Percentiles rank a stretch among this genome's conserved stretches.
These are phyloP conservation scores for Leptographium flavum DNA, from an alignment of 2,329 filamentous ascomycete species.

Conservation along the genomic window DNA sequence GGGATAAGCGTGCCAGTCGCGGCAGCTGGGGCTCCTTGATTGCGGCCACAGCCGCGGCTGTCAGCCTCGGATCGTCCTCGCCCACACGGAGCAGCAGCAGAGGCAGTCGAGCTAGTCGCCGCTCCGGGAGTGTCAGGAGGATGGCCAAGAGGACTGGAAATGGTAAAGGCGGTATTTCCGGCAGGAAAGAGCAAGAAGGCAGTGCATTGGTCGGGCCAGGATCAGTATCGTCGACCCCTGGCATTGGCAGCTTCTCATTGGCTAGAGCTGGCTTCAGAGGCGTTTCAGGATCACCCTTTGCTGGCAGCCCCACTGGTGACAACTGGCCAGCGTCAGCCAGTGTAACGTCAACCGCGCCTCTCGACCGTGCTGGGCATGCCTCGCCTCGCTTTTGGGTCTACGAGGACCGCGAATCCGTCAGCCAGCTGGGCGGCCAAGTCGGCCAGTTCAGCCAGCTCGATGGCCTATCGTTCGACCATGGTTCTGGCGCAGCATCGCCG, in stretches of 20 bases:
- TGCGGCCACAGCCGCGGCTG: conserved; percentile 2
- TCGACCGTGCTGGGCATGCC: conserved; percentile 19
- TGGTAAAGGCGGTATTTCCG: background rate
- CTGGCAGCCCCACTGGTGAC: background rate
- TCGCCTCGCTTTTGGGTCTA: conserved; percentile 12
- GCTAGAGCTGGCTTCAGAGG: conserved; percentile 20
- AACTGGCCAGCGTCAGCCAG: conserved; percentile 6
- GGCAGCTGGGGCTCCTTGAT: conserved; percentile 9
- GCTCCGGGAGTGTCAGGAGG: background rate
- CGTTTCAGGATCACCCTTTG: conserved; percentile 28
- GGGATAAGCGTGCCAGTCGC: conserved; percentile 3
- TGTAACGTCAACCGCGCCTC: background rate
- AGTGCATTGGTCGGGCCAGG: conserved; percentile 15
- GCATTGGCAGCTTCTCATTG: conserved; percentile 21
- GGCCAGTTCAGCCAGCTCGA: background rate
- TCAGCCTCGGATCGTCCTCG: background rate
- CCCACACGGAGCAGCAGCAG: conserved; percentile 1
- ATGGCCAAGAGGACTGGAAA: conserved; percentile 6
- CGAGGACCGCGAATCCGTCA: background rate
- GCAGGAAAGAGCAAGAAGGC: conserved; percentile 14
- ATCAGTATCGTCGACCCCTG: conserved; percentile 21
- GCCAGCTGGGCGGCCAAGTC: background rate
- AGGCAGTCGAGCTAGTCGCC: conserved; percentile 2
- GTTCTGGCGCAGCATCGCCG: background rate
- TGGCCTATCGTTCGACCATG: background rate